Percentiles rank a stretch among this genome's conserved stretches.
phyloP scores from a whole-genome alignment of 2,329 filamentous ascomycete genomes.

The Microcyclosporella mali region DNA sequence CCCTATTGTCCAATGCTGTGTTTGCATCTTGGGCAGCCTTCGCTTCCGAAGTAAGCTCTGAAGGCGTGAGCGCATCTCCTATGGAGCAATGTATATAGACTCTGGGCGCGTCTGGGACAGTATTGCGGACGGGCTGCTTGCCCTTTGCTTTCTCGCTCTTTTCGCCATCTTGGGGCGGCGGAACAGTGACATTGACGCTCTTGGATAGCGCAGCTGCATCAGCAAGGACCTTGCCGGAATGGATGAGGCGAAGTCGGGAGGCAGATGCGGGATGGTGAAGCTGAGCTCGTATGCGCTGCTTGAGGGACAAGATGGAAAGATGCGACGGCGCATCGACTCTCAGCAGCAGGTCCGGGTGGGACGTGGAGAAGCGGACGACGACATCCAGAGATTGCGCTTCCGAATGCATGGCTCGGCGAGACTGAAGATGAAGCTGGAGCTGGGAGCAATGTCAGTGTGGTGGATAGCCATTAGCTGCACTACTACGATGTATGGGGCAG shows the following conservation, averaged over 20 bases:
- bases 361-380: constrained; percentile 83
- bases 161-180: constrained; percentile 33
- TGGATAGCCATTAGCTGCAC: too few relatives aligned
- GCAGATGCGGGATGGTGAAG: constrained; percentile 57
- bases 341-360: constrained; percentile 75
- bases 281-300: constrained; percentile 69
- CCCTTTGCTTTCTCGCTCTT: constrained; percentile 52
- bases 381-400: constrained; percentile 51
- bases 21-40: constrained; percentile 37
- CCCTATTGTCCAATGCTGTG: constrained; percentile 30
- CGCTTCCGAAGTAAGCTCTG: constrained; percentile 66
- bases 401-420: constrained; percentile 22
- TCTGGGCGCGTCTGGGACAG: constrained; percentile 38
- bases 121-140: constrained; percentile 54
- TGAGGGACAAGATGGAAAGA: constrained; percentile 71
- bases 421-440: not conserved
- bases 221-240: constrained; percentile 77
- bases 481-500: too few relatives aligned
- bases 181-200: constrained; percentile 60
- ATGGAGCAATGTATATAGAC: constrained; percentile 94
- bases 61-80: constrained; percentile 60
- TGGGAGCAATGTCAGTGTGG: too few relatives aligned
- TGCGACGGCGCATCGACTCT: constrained; percentile 62
- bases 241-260: constrained; percentile 78
- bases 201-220: constrained; percentile 63